A percentile compares a stretch with the other conserved stretches of the same genome.
phyloP scores from a whole-genome alignment of 225 moss, liverwort and hornwort genomes.

The Anthoceros angustus region DNA sequence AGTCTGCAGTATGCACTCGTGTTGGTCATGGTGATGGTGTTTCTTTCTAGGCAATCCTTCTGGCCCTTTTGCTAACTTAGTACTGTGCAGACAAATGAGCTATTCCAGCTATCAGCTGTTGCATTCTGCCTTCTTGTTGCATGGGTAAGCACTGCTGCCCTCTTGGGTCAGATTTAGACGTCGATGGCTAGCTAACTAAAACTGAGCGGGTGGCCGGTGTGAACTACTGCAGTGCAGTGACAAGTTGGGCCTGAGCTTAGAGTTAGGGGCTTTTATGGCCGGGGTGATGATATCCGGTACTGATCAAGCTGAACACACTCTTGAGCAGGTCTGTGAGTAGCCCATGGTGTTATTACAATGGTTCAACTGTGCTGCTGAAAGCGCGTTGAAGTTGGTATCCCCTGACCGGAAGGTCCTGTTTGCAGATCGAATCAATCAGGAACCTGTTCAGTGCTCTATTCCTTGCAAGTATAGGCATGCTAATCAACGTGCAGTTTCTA shows the following conservation, averaged over 20 bases:
- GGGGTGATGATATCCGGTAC: constrained; percentile 97
- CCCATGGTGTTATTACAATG: not conserved
- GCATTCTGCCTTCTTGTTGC: constrained; percentile 94
- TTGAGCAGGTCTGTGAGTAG: constrained; percentile 45
- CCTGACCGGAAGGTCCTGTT: not conserved
- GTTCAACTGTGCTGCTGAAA: not conserved
- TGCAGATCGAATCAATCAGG: constrained; percentile 77
- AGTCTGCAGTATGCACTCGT: not conserved
- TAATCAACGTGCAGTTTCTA: constrained; percentile 85
- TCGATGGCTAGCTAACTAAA: no score
- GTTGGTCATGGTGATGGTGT: no score
- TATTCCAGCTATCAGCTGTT: constrained; percentile 82
- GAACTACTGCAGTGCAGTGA: constrained; percentile 51
- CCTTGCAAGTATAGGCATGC: constrained; percentile 92
- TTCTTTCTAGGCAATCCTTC: no score
- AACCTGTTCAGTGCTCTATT: constrained; percentile 90
- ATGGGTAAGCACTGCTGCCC: constrained; percentile 30
- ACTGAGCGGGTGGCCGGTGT: not conserved
- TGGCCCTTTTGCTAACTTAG: no score
- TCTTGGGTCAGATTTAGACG: no score
- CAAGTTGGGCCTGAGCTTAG: constrained; percentile 86
- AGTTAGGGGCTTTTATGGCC: constrained; percentile 96
- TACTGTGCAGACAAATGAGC: constrained; percentile 62
- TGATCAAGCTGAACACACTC: constrained; percentile 83
- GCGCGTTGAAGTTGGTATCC: not conserved